Base-by-base conservation (phyloP, 2,329 filamentous ascomycete species). In the Didymella sp. region DNA sequence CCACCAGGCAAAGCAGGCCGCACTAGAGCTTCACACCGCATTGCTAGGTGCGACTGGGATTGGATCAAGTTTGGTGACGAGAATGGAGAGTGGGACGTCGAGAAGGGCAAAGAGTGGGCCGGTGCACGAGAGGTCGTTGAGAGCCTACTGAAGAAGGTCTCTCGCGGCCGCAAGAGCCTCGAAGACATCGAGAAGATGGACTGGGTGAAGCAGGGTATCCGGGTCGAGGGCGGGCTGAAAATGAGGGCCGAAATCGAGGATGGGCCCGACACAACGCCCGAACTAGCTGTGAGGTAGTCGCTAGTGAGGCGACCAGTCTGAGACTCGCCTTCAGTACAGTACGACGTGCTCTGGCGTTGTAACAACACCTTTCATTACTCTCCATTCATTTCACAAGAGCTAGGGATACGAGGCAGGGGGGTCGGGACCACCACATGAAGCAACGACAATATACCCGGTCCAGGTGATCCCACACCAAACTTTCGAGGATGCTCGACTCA, bases 1-100 rank as follows among this genome's bases (percentile, higher is more conserved):
- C 85, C 90, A 5, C 93, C 94, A 0, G 89, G 89, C 15, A 89
- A 91, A 67, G 89, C 87, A 44, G 91, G 24, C 85, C 67, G 93
- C 15, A 79, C 90, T 66, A 84, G 91, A 52, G 94, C 91, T 0
- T 94, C 90, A 49, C 95, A 99, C 73, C 88, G 93, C n/a, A 98
- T 99, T 59, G 95, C 95, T 2, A 84, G 95, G 31, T 91, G 93
- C 47, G 95, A 99, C 73, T 99, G 95, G 95, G 87, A 89, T 44
- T 99, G 95, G 95, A 87, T 92, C 59, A 87, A 90, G 58, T 96
- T 89, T 72, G 92, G 88, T 1, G 89, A 92, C 55, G 87, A 89
- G 11, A 90, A 96, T 52, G 92, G 92, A 31, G 92, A 96, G 51
- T 95, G 96, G 82, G 92, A 96, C 45, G 82, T 82, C 3, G 81